Evolutionary conservation across 2,329 filamentous ascomycete genomes (phyloP).

Genomic region (Catunica adiposa): DNA sequence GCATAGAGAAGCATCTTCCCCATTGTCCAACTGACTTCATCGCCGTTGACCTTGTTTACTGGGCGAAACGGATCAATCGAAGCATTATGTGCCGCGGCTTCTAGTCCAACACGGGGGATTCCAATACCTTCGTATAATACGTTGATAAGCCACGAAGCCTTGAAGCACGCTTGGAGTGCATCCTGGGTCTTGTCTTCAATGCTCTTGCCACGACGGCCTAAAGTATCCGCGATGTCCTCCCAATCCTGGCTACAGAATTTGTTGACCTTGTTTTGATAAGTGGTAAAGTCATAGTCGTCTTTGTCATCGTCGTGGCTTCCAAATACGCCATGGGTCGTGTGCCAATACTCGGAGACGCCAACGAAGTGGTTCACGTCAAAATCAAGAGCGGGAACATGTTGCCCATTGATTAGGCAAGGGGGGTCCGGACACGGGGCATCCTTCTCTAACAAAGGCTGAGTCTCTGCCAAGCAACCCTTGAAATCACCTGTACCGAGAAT

Average conservation of each 20-base stretch:
- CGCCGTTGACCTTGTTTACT: constrained; percentile 76
- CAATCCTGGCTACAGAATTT: constrained; percentile 77
- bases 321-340: constrained; percentile 92
- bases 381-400: constrained; percentile 88
- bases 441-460: constrained; percentile 77
- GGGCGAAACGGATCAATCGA: constrained; percentile 74
- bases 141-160: constrained; percentile 94
- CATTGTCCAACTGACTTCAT: constrained; percentile 92
- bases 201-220: constrained; percentile 51
- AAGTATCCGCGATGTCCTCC: constrained; percentile 52
- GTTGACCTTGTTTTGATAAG: constrained; percentile 71
- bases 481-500: constrained; percentile 78
- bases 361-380: constrained; percentile 97
- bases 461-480: constrained; percentile 63
- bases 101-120: constrained; percentile 68
- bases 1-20: constrained; percentile 95
- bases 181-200: constrained; percentile 63
- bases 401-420: constrained; percentile 78
- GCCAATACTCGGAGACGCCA: constrained; percentile 97
- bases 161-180: constrained; percentile 85
- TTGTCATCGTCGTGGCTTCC: constrained; percentile 40
- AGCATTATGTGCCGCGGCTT: constrained; percentile 46
- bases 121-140: constrained; percentile 92
- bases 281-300: constrained; percentile 45
- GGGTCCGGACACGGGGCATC: constrained; percentile 67